These are phyloP conservation scores for Citrus medica DNA, from an alignment of 345 rosid species.

Conservation along the genomic window DNA sequence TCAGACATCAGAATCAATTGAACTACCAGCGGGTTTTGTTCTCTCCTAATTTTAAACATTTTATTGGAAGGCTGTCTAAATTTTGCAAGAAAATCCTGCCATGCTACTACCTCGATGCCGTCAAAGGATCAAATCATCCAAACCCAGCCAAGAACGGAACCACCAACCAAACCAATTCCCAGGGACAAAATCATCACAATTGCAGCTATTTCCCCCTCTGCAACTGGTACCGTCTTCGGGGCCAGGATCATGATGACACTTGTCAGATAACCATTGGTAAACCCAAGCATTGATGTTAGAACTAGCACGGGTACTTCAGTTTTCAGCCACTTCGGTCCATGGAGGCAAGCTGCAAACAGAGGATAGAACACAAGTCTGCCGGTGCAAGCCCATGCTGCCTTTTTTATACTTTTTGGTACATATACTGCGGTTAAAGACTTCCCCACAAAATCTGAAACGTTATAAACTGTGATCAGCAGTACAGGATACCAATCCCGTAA, in stretches of 20 bases:
- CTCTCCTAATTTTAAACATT: neutral
- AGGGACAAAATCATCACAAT: slow-evolving; percentile 68
- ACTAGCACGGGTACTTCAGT: slow-evolving; percentile 62
- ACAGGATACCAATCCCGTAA: slow-evolving; percentile 83
- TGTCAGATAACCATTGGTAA: slow-evolving; percentile 81
- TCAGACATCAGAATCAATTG: neutral
- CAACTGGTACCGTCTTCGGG: slow-evolving; percentile 61
- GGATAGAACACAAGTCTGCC: slow-evolving; percentile 72
- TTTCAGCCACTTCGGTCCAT: slow-evolving; percentile 80
- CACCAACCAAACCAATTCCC: slow-evolving; percentile 72
- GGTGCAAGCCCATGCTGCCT: slow-evolving; percentile 63
- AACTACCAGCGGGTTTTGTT: neutral
- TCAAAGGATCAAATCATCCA: slow-evolving; percentile 49
- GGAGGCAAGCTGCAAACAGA: slow-evolving; percentile 63
- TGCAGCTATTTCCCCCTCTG: slow-evolving; percentile 82
- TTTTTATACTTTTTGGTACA: slow-evolving; percentile 47
- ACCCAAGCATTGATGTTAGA: slow-evolving; percentile 72
- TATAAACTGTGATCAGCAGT: slow-evolving; percentile 70
- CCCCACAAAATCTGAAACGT: slow-evolving; percentile 68
- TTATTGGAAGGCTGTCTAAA: neutral
- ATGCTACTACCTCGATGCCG: neutral
- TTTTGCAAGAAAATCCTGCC: neutral
- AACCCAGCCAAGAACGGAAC: slow-evolving; percentile 85
- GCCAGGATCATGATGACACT: slow-evolving; percentile 82
- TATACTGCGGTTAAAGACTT: slow-evolving; percentile 71